phyloP scores from a whole-genome alignment of 176 grass and related monocot genomes.

The maize (Zea mays) region DNA sequence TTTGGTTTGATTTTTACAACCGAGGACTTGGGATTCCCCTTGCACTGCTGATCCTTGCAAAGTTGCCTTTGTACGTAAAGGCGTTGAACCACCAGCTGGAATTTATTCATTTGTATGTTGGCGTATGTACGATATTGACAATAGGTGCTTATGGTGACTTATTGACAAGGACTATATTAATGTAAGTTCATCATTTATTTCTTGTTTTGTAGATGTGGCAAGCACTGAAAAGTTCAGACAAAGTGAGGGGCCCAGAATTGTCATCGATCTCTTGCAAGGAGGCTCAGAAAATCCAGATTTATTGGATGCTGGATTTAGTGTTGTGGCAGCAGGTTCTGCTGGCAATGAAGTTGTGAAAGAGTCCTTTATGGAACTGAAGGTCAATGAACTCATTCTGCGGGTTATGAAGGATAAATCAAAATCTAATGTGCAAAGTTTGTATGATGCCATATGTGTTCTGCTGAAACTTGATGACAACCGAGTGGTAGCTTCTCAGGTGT shows the following conservation, averaged over 20 bases:
- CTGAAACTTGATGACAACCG: constrained; percentile 80
- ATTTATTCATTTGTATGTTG: too few relatives aligned
- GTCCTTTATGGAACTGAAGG: constrained; percentile 76
- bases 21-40: too few relatives aligned
- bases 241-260: constrained; percentile 58
- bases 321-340: constrained; percentile 64
- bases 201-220: constrained; percentile 71
- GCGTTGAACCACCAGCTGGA: too few relatives aligned
- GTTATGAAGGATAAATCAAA: constrained; percentile 59
- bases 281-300: constrained; percentile 51
- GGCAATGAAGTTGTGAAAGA: constrained; percentile 96
- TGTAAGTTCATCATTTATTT: too few relatives aligned
- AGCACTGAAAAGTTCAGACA: constrained; percentile 75
- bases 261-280: constrained; percentile 63
- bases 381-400: constrained; percentile 71
- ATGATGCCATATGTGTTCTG: constrained; percentile 72
- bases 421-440: constrained; percentile 57
- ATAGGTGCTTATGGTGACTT: too few relatives aligned
- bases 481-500: constrained; percentile 92
- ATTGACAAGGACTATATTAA: too few relatives aligned
- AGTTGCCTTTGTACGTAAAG: too few relatives aligned
- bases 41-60: too few relatives aligned
- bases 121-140: too few relatives aligned
- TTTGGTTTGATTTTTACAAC: too few relatives aligned
- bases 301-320: constrained; percentile 66